Evolutionary conservation across 495 filamentous ascomycete genomes (phyloP), one percentile per base, ranked within the genome.

Genomic region (Xylaria flabelliformis): DNA sequence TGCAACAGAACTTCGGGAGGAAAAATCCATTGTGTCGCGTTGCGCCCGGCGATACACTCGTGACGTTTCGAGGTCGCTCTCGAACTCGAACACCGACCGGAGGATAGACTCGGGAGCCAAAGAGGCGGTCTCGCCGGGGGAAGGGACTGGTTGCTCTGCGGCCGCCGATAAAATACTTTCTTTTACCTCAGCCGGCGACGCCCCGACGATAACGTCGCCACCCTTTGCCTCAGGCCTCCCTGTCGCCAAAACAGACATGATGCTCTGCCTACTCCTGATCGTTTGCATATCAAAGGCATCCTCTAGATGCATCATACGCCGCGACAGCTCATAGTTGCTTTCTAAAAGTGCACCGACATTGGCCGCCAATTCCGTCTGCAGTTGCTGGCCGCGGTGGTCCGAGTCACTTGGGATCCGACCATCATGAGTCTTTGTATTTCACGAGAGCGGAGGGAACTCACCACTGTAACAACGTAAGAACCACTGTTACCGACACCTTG

Each of bases 21-120:
- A 76, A 41, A 74, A 74, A 59, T 78, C 74, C 68, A 78, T 76
- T 29, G 51, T 75, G 8, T 72, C 64, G 10, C 74, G 70, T 41
- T 67, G 63, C 2, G 53, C 73, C 17, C 71, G 70, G 36, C 74
- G 76, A 32, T 78, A 78, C 3, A 69, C 65, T 19, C 70, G 67
- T 1, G 76, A 78, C 9, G n/a, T 10, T n/a, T 74, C 41, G 36
- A 78, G 73, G 4, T 78, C 67, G 4, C 24, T 39, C 69, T 78
- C 74, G 56, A 78, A 78, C 19, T 58, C 69, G 34, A 55, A 63
- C 19, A n/a, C 39, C 24, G 21, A 50, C 42, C 12, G 1, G 46
- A 53, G 1, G 3, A n/a, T 6, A 1, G 12, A 24, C n/a, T 32
- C 15, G 15, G 64, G 12, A 1, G 26, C 26, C 24, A 21, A 21